These are phyloP conservation scores for Exophiala mesophila DNA, from an alignment of 2,329 filamentous ascomycete species.

Conservation along the genomic window DNA sequence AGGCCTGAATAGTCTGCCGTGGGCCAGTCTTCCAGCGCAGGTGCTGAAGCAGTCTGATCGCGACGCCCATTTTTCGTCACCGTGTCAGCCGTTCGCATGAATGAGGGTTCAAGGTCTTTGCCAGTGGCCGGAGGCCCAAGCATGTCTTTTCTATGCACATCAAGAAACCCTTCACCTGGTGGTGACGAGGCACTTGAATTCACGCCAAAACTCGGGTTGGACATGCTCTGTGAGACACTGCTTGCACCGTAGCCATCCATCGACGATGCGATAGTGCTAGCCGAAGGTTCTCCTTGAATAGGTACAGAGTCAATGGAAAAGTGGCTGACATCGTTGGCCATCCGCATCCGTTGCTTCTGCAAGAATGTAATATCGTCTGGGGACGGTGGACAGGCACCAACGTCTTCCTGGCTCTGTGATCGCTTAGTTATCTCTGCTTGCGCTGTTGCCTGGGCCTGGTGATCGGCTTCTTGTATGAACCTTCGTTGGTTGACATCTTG, in stretches of 20 bases:
- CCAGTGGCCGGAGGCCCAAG: conserved; percentile 3
- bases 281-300: conserved; percentile 32
- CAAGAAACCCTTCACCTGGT: conserved; percentile 41
- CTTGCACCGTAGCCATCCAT: conserved; percentile 43
- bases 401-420: conserved; percentile 9
- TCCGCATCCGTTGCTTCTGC: conserved; percentile 11
- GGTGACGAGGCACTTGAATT: conserved; percentile 44
- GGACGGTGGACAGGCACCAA: conserved; percentile 27
- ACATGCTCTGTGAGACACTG: conserved; percentile 45
- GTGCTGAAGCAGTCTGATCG: conserved; percentile 11
- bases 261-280: conserved; percentile 43
- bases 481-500: conserved; percentile 28
- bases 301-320: conserved; percentile 11
- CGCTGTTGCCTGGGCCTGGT: conserved; percentile 14
- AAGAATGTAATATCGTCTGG: conserved; percentile 27
- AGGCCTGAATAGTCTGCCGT: conserved; percentile 8
- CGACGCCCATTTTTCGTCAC: conserved; percentile 21
- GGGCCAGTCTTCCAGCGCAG: conserved; percentile 16
- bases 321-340: conserved; percentile 6
- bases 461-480: conserved; percentile 23
- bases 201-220: conserved; percentile 44
- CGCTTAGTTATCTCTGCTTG: conserved; percentile 8
- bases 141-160: conserved; percentile 9
- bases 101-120: conserved; percentile 20
- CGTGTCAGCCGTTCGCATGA: conserved; percentile 27